Base-by-base conservation (phyloP, 73 alveolate genomes). In the Stentor coeruleus region DNA sequence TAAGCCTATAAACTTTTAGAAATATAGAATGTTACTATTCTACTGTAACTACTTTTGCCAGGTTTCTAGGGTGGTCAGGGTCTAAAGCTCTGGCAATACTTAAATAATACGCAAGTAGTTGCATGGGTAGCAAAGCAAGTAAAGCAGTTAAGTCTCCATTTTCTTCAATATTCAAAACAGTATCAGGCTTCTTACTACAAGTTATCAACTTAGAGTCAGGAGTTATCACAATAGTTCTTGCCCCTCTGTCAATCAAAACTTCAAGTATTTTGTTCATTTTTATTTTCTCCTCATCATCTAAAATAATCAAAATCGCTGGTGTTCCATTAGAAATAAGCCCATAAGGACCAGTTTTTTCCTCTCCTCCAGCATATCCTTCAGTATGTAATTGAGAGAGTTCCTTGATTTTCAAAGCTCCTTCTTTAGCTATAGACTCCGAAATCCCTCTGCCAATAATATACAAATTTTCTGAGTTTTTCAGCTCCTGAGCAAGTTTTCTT, bases 361-460 rank as follows among this genome's bases (percentile, higher is more conserved):
- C 99, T 2, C 99, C 99, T 6, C 96, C 93, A 0, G 97, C 90
- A 75, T 87, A 96, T 1, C 97, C 99, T 77, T 96, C 99, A 26
- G 99, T 97, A 74, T 97, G 99, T 3, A 91, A 84, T 81, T 95
- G 91, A 11, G 99, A 88, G 37, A 95, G 84, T 86, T 97, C 99
- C 82, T 97, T 97, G 41, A 96, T 88, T 60, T 97, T 97, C 41
- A 97, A 84, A 3, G 99, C 99, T 15, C 98, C 98, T 85, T 97
- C 99, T 66, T 86, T 95, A 2, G 99, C 99, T 58, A 94, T 87
- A 15, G 98, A 84, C 80, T 91, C 94, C 49, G 93, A 91, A 39
- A 91, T 90, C 15, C 99, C 99, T 74, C 88, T 81, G 30, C 99
- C 99, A 74, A 94, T 79, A 35, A 95, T 66, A 74, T 83, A 88